Evolutionary conservation across 371 early-diverging fungal species (phyloP), one percentile per base, ranked within the genome.

Genomic region (Enterospora canceri): DNA sequence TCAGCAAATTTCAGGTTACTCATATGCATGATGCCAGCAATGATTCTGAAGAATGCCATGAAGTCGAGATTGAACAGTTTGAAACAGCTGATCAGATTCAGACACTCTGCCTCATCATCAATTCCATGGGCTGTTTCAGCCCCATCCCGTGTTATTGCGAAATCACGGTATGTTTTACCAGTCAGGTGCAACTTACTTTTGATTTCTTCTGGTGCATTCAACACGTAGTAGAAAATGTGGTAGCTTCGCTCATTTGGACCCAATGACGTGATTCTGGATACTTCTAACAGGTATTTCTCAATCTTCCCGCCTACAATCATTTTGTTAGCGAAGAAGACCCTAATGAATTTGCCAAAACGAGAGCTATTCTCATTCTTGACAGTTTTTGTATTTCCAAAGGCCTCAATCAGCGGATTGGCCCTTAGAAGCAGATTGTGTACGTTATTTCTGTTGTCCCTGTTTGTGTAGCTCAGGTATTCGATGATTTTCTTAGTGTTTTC

Each of bases 351-450:
- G 46, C 99, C 93, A 83, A 97, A 99, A 29, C 99, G 87, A 4
- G 94, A 94, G 24, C 92, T 92, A 82, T 99, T 99, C 82, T 97
- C 91, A 79, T 99, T 99, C 28, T 95, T 85, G 62, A 91, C 87
- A 0, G 99, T 97, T 77, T 95, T 91, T 2, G 99, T 97, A 80
- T 99, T 97, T 62, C 99, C 99, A 83, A 99, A 99, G 0, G 96
- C 85, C 80, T 99, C 99, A 21, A 97, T 83, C 65, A 97, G 90
- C 0, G 97, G 96, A 77, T 97, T 97, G 4, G 96, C 90, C 73
- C 87, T 87, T 46, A 95, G 77, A 55, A 98, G 92, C 78, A 94
- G 90, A 51, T 86, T 84, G 76, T 94, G 92, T 24, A 96, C 83
- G 15, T 61, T 19, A 4, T 16, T 34, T 15, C 40, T 68, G 70